phyloP scores from a whole-genome alignment of 352 stramenopile genomes.

The Pythium aquatile region DNA sequence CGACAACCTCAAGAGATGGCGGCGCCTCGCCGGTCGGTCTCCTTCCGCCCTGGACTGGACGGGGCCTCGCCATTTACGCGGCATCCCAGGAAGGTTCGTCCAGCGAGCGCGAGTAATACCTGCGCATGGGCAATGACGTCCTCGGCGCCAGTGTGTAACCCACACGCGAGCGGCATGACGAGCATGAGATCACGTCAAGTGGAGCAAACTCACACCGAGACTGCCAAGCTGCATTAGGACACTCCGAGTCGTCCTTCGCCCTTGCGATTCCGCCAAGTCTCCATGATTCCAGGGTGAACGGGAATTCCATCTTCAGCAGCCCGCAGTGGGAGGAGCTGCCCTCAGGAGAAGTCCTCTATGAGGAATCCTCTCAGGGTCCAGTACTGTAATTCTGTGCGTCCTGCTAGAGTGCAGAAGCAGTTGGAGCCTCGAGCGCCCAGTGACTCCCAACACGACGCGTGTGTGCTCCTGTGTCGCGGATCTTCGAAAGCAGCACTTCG shows the following conservation, averaged over 20 bases:
- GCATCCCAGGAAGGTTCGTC: background rate
- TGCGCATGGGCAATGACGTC: background rate
- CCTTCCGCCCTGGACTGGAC: background rate
- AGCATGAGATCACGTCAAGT: background rate
- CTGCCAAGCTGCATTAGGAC: slow-evolving; percentile 5
- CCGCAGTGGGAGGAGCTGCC: too few relatives aligned
- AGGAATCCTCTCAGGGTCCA: background rate
- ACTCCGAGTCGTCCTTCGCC: background rate
- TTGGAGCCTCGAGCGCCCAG: background rate
- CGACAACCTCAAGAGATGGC: background rate
- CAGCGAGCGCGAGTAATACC: slow-evolving; percentile 5
- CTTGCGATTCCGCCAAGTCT: background rate
- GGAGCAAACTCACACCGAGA: background rate
- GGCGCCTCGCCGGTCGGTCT: background rate
- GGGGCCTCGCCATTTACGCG: background rate
- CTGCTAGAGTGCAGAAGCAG: background rate
- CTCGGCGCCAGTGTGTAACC: background rate
- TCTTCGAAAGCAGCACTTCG: background rate
- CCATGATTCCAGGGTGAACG: background rate
- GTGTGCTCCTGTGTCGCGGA: slow-evolving; percentile 4
- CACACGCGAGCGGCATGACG: background rate
- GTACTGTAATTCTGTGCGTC: background rate
- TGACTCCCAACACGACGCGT: background rate
- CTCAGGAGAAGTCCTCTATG: too few relatives aligned
- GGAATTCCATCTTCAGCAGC: too few relatives aligned